phyloP scores from a whole-genome alignment of 768 basidiomycete genomes.

The Collybia nuda region DNA sequence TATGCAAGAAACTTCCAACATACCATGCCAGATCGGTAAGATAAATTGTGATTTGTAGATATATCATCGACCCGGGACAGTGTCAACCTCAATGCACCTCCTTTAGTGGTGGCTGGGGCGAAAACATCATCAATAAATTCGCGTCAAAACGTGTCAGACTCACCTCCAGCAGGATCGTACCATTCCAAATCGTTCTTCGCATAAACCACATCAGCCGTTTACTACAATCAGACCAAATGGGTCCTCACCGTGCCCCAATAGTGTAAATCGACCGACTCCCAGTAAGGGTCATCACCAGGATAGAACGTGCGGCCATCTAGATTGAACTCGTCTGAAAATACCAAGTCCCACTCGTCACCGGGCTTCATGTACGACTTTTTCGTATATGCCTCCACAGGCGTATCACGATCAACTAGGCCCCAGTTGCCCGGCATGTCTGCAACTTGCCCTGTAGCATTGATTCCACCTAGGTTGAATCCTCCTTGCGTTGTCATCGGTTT shows the following conservation, averaged over 20 bases:
- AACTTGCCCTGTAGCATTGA: slow-evolving; percentile 73
- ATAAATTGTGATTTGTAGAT: slow-evolving; percentile 60
- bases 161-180: slow-evolving; percentile 64
- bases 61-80: slow-evolving; percentile 50
- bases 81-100: slow-evolving; percentile 71
- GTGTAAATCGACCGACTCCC: slow-evolving; percentile 59
- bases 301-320: slow-evolving; percentile 69
- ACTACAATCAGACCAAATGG: slow-evolving; percentile 1
- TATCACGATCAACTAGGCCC: slow-evolving; percentile 75
- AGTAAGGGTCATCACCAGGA: slow-evolving; percentile 68
- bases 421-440: slow-evolving; percentile 57
- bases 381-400: slow-evolving; percentile 57
- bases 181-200: slow-evolving; percentile 66
- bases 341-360: slow-evolving; percentile 46
- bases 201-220: background rate
- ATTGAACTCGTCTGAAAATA: slow-evolving; percentile 86
- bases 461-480: slow-evolving; percentile 75
- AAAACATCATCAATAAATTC: background rate
- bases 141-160: background rate
- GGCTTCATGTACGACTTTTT: slow-evolving; percentile 58
- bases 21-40: slow-evolving; percentile 58
- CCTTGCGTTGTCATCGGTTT: slow-evolving; percentile 43
- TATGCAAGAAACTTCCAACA: slow-evolving; percentile 14
- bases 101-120: slow-evolving; percentile 54
- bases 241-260: slow-evolving; percentile 62